Percentiles rank a stretch among this genome's conserved stretches.
Evolutionary conservation across 2,329 filamentous ascomycete genomes (phyloP).

Genomic region (Trichoderma guizhouense): DNA sequence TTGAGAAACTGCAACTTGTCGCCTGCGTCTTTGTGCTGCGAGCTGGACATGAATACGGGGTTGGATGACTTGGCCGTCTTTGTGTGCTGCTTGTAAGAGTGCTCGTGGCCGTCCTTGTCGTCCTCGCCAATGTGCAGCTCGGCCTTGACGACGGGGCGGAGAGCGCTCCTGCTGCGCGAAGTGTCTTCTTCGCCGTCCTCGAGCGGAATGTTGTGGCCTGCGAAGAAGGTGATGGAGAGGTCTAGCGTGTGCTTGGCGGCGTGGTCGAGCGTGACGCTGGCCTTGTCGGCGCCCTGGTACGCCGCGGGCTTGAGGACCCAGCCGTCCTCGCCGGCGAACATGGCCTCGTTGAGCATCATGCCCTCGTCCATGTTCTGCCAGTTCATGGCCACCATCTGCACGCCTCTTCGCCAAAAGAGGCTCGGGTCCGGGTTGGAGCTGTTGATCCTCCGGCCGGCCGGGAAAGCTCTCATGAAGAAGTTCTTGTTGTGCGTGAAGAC

Average conservation of each 20-base stretch:
- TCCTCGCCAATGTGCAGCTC: slow-evolving; percentile 71
- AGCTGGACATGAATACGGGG: slow-evolving; percentile 52
- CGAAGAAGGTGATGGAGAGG: slow-evolving; percentile 69
- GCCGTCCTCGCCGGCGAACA: slow-evolving; percentile 84
- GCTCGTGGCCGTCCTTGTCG: slow-evolving; percentile 41
- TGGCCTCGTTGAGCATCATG: slow-evolving; percentile 95
- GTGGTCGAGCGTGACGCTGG: slow-evolving; percentile 41
- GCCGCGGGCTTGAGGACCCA: slow-evolving; percentile 82
- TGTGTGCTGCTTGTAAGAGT: slow-evolving; percentile 59
- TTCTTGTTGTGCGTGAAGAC: slow-evolving; percentile 85
- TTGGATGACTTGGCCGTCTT: slow-evolving; percentile 54
- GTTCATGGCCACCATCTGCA: slow-evolving; percentile 97
- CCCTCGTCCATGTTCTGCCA: slow-evolving; percentile 94
- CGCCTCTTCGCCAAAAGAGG: slow-evolving; percentile 85
- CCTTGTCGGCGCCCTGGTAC: slow-evolving; percentile 55
- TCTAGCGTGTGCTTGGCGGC: slow-evolving; percentile 55
- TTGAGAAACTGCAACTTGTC: slow-evolving; percentile 57
- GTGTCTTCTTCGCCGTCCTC: slow-evolving; percentile 29
- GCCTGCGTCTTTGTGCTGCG: slow-evolving; percentile 36
- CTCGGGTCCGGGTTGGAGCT: slow-evolving; percentile 96
- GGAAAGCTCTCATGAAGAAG: slow-evolving; percentile 90
- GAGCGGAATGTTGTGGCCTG: slow-evolving; percentile 64
- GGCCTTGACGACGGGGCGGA: slow-evolving; percentile 73
- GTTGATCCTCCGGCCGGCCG: slow-evolving; percentile 70
- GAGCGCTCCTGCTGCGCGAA: slow-evolving; percentile 31